phyloP scores from a whole-genome alignment of 805 yeast species.

The Metahyphopichia silvanorum region DNA sequence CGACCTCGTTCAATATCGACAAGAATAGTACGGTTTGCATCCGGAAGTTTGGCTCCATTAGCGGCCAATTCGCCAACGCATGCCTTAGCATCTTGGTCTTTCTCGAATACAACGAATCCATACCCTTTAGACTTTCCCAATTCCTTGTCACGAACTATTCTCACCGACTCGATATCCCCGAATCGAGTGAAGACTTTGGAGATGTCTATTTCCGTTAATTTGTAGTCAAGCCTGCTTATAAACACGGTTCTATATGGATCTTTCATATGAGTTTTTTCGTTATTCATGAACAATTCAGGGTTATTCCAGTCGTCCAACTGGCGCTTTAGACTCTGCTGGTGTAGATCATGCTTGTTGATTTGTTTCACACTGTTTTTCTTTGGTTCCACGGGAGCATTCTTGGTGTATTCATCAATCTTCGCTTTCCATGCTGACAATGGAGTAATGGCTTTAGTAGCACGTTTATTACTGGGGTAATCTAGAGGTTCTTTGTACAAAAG shows the following conservation, averaged over 20 bases:
- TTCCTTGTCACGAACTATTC: slow-evolving; percentile 31
- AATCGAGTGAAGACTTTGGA: slow-evolving; percentile 56
- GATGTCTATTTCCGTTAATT: slow-evolving; percentile 63
- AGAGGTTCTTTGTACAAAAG: slow-evolving; percentile 44
- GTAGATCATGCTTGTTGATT: slow-evolving; percentile 14
- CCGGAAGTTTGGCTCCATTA: slow-evolving; percentile 31
- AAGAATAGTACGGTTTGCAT: slow-evolving; percentile 48
- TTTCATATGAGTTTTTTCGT: slow-evolving; percentile 27
- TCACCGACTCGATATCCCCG: slow-evolving; percentile 65
- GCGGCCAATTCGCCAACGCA: slow-evolving; percentile 61
- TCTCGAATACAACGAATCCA: slow-evolving; percentile 72
- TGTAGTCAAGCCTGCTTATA: slow-evolving; percentile 67
- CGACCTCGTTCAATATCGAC: slow-evolving; percentile 75
- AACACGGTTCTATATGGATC: slow-evolving; percentile 82
- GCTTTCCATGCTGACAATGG: slow-evolving; percentile 40
- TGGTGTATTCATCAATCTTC: slow-evolving; percentile 22
- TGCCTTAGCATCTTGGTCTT: slow-evolving; percentile 53
- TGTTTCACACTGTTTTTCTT: slow-evolving; percentile 17
- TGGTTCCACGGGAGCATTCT: slow-evolving; percentile 10
- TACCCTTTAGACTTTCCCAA: slow-evolving; percentile 76
- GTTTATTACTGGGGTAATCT: slow-evolving; percentile 46
- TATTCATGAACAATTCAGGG: slow-evolving; percentile 23
- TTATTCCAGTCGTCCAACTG: slow-evolving; percentile 33
- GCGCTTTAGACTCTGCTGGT: slow-evolving; percentile 11
- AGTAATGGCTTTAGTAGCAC: slow-evolving; percentile 46